Base-by-base conservation (phyloP, 768 basidiomycete genomes). In the Xerocomellus intermedius region DNA sequence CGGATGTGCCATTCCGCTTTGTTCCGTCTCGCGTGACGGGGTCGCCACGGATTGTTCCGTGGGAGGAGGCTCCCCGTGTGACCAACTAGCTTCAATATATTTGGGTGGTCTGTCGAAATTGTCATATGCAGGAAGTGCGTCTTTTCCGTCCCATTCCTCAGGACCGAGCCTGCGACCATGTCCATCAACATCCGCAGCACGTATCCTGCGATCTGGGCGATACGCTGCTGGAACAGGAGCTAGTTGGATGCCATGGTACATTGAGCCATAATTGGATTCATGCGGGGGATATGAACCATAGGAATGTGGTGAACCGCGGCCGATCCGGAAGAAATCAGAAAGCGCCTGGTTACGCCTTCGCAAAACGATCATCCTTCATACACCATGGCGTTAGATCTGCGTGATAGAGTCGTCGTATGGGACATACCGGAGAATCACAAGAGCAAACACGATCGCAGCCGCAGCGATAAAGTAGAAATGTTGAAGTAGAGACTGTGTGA, bases 91-190 rank as follows among this genome's bases (percentile, higher is more conserved):
- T 21, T 75, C 75, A 0, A 63, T 36, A 59, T 82, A 82, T 50
- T 75, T 78, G 26, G 81, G 80, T 26, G 79, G 80, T 10, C 77
- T 71, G 30, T 79, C 79, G 13, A 64, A 46, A 14, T 58, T 64
- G 42, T 81, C 75, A 43, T 82, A 82, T 5, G 79, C 77, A 8
- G 80, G 81, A 24, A 82, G 71, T 0, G 62, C 54, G 32, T 82
- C 81, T 57, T 81, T 81, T 55, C 77, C 75, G 0, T 67, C 64
- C 52, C 69, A 55, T 12, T 61, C 62, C 17, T 72, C 74, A 1
- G 57, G 50, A 8, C 61, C 64, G 8, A 65, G 41, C 21, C 79
- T 65, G 45, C 80, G 74, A 16, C 81, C 81, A 9, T 58, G 60
- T 17, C 62, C 68, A 57, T 79, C 80, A 0, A 67, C 70, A 55